A percentile compares a stretch with the other conserved stretches of the same genome.
Conservation (phyloP, 345 rosid genomes). For the Hibiscus mutabilis region DNA sequence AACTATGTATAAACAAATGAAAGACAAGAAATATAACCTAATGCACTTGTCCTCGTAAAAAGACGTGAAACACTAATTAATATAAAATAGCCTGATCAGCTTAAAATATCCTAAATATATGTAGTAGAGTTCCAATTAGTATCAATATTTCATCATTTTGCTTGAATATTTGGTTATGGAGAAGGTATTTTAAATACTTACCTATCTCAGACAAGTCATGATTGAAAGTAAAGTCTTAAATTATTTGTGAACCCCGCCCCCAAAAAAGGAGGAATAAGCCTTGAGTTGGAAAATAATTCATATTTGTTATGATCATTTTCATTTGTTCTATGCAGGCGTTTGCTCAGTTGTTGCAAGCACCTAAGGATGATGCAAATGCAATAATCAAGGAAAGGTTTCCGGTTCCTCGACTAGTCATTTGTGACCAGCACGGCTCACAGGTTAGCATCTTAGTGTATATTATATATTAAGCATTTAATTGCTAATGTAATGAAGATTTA, state of each 20-base stretch:
- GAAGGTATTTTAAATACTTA: neutral
- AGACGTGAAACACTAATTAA: neutral
- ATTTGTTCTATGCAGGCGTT: constrained; percentile 45
- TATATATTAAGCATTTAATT: neutral
- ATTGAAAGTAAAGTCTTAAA: neutral
- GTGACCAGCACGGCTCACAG: constrained; percentile 99
- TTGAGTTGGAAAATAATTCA: neutral
- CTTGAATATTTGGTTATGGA: neutral
- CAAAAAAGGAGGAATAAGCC: neutral
- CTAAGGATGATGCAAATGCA: constrained; percentile 48
- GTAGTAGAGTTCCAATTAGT: neutral
- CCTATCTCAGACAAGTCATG: neutral
- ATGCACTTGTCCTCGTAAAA: neutral
- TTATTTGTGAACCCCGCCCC: no score
- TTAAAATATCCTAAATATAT: neutral
- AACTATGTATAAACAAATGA: neutral
- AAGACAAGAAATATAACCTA: neutral
- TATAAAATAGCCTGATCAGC: neutral
- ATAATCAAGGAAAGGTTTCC: constrained; percentile 89
- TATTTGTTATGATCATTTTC: neutral
- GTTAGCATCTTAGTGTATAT: constrained; percentile 24
- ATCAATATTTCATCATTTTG: neutral
- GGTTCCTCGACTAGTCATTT: constrained; percentile 78
- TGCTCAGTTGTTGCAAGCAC: constrained; percentile 68
- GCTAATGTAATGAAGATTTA: neutral